A percentile compares a stretch with the other conserved stretches of the same genome.
phyloP scores from a whole-genome alignment of 2,329 filamentous ascomycete species.

The Orbilia oligospora region DNA sequence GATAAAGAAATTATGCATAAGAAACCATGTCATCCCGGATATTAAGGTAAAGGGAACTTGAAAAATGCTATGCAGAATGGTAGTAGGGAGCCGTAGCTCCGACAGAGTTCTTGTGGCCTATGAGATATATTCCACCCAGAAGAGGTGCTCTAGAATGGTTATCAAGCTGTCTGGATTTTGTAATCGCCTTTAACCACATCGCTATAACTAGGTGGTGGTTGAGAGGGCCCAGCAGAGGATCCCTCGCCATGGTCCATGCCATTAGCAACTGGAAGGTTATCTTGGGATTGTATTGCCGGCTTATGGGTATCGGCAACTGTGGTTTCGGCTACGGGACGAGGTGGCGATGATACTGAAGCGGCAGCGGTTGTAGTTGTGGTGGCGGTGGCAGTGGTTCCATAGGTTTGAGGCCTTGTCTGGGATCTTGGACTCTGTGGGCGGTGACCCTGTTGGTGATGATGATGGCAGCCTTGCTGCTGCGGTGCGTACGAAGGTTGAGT shows the following conservation, averaged over 20 bases:
- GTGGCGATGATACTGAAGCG: conserved; percentile 61
- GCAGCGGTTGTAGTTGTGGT: conserved; percentile 64
- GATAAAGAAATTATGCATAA: conserved; percentile 16
- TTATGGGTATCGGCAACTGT: conserved; percentile 60
- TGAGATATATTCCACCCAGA: not conserved
- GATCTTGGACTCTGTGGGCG: conserved; percentile 61
- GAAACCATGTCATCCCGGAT: conserved; percentile 3
- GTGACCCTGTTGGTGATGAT: conserved; percentile 33
- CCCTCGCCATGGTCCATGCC: conserved; percentile 68
- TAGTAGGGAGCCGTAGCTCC: not conserved
- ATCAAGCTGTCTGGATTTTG: conserved; percentile 80
- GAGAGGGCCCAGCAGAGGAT: conserved; percentile 58
- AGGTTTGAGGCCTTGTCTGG: conserved; percentile 65
- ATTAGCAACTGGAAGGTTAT: conserved; percentile 66
- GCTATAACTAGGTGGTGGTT: conserved; percentile 84
- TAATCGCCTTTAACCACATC: conserved; percentile 91
- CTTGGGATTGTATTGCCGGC: conserved; percentile 65
- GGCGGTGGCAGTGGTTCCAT: conserved; percentile 64
- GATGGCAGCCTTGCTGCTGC: conserved; percentile 62
- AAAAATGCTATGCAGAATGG: not conserved
- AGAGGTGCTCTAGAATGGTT: too few relatives aligned
- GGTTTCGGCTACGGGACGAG: conserved; percentile 60
- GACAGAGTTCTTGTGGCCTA: not conserved
- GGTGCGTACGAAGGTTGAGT: conserved; percentile 66
- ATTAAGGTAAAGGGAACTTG: not conserved